Evolutionary conservation across 1,284 basidiomycete genomes (phyloP).

Genomic region (Apiotrichum mycotoxinovorans): DNA sequence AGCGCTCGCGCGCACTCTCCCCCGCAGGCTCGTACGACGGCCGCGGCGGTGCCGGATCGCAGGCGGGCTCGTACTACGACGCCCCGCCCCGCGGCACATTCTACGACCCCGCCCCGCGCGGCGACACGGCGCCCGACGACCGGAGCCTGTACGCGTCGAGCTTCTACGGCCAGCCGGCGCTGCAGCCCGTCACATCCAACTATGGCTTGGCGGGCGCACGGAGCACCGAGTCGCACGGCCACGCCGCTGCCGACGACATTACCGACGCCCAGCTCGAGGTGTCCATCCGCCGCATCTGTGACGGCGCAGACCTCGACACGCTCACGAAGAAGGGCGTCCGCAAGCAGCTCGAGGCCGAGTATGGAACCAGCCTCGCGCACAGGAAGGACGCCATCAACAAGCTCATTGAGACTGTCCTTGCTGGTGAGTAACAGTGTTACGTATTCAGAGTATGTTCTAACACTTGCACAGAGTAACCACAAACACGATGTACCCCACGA

Average conservation of each 20-base stretch:
- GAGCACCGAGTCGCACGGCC: slow-evolving; percentile 13
- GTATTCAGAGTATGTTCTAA: background rate
- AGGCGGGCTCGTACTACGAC: slow-evolving; percentile 28
- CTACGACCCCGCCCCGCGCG: slow-evolving; percentile 9
- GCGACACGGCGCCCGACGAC: slow-evolving; percentile 12
- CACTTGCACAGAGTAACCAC: background rate
- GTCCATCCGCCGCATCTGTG: slow-evolving; percentile 67
- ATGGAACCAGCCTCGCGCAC: slow-evolving; percentile 53
- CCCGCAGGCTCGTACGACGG: slow-evolving; percentile 39
- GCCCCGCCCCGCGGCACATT: slow-evolving; percentile 4
- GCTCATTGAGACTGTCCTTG: slow-evolving; percentile 47
- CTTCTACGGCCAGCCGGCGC: slow-evolving; percentile 28
- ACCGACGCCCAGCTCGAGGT: slow-evolving; percentile 66
- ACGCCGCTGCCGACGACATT: slow-evolving; percentile 51
- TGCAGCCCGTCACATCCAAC: slow-evolving; percentile 19
- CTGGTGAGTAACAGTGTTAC: slow-evolving; percentile 11
- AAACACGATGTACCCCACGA: background rate
- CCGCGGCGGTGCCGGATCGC: slow-evolving; percentile 23
- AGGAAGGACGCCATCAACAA: slow-evolving; percentile 52
- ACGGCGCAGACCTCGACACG: slow-evolving; percentile 73
- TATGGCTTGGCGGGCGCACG: slow-evolving; percentile 4
- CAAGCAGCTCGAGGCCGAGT: slow-evolving; percentile 71
- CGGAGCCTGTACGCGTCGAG: slow-evolving; percentile 26
- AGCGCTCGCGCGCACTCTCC: slow-evolving; percentile 36
- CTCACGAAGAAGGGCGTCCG: slow-evolving; percentile 87